Evolutionary conservation across 1,139 yeast species (phyloP), one percentile per base, ranked within the genome.

Genomic region (Barnettozyma hawaiiensis): DNA sequence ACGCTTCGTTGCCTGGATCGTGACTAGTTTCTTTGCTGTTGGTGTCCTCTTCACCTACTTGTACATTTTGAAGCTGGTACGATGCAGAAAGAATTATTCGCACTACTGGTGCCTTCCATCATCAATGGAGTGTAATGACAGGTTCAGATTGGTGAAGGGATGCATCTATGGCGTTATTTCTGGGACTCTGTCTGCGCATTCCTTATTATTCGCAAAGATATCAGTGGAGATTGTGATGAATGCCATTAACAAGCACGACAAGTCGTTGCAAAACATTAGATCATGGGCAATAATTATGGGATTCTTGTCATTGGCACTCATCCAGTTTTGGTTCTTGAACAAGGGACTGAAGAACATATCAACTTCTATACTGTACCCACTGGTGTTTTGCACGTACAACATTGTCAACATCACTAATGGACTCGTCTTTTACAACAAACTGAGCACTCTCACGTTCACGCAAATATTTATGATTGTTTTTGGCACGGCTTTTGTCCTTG

Each of bases 301-400:
- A 5, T 85, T 87, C 67, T 64, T 84, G n/a, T 54, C 67, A 6
- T 73, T 86, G 39, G 87, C 95, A n/a, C 73, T 84, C 5, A 68
- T 78, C 14, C 96, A 89, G 60, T 69, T 89, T 40, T 79, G 76
- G 44, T 79, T 85, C 31, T 73, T 87, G 49, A 86, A 87, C 61
- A 69, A 78, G 52, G 96, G 95, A 0, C 69, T 89, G 44, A 73
- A 81, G 37, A 73, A 76, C 50, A 75, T 84, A 36, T 79, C 90
- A 42, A 86, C 96, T 0, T 79, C 92, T 8, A 75, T 86, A 12
- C 68, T 89, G 32, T 89, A 87, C 57, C 96, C 96, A 0, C 67
- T 89, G 49, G 85, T 90, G 41, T 89, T 89, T 60, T 82, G 94
- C 63, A 78, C 86, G 35, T 89, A 83, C 69, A 89, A 86, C 63